A percentile compares a stretch with the other conserved stretches of the same genome.
Conservation (phyloP, 805 yeast genomes). For the Candida pseudoglaebosa region DNA sequence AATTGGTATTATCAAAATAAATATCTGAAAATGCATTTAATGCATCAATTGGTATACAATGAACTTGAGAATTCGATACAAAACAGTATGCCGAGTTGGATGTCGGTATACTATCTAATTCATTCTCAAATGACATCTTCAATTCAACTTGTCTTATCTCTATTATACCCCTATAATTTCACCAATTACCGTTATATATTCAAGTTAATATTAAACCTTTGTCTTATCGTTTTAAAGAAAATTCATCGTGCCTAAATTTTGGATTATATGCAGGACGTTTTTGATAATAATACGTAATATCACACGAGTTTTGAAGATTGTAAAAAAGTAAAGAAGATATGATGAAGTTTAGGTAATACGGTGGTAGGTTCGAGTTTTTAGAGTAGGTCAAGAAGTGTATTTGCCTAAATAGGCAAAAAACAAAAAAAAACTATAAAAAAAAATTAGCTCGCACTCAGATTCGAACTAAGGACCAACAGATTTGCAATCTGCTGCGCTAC, state of each 20-base stretch:
- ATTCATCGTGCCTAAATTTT: too few species aligned
- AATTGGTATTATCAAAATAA: slow-evolving; percentile 1
- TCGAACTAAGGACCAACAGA: slow-evolving; percentile 97
- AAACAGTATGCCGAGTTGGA: slow-evolving; percentile 25
- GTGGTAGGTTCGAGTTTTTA: too few species aligned
- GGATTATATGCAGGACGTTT: too few species aligned
- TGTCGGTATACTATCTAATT: neutral
- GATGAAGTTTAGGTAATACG: too few species aligned
- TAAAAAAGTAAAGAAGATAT: too few species aligned
- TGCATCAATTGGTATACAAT: slow-evolving; percentile 22
- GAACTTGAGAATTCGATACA: slow-evolving; percentile 21
- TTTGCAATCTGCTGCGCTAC: slow-evolving; percentile 99
- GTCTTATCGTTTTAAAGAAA: too few species aligned
- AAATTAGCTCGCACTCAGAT: slow-evolving; percentile 78
- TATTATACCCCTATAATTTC: too few species aligned
- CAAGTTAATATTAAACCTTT: too few species aligned
- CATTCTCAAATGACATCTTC: neutral
- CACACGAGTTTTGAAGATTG: too few species aligned
- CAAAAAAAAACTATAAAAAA: slow-evolving; percentile 54
- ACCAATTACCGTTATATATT: too few species aligned
- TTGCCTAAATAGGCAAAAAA: slow-evolving; percentile 5
- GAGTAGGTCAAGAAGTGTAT: neutral
- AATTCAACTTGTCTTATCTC: too few species aligned
- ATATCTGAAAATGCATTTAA: slow-evolving; percentile 12
- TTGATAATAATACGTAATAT: too few species aligned